Base-by-base conservation (phyloP, 108 stramenopile genomes). In the Chaetoceros muelleri region DNA sequence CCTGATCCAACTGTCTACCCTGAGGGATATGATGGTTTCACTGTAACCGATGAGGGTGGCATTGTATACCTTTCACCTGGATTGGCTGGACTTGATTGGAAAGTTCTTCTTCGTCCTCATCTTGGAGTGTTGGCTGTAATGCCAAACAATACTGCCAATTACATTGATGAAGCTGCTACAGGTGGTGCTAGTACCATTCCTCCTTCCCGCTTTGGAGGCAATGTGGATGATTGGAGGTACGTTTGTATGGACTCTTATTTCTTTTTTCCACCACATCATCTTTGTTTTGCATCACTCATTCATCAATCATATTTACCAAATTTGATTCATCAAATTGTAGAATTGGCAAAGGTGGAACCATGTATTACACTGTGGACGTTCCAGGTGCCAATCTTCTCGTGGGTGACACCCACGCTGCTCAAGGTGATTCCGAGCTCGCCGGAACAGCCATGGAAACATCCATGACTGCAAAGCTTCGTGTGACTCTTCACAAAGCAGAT, bases 381-480 rank as follows among this genome's bases (percentile, higher is more conserved):
- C 52, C 58, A 16, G 66, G 66, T 13, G 58, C 60, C 19, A 22
- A 48, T 53, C 25, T 67, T 44, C n/a, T 67, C 18, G 66, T 67
- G 13, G 66, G 66, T 20, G 66, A 67, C 40, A 67, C 66, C 13
- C 66, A 67, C 50, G 66, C 66, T 2, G 66, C 66, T 2, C 66
- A 67, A 30, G 66, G 66, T 34, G 66, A 67, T 29, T 67, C 66
- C 26, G 66, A 67, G 40, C 53, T 67, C n/a, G 66, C 66, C 8
- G 66, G 66, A 23, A 67, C 66, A 28, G 66, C 66, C 44, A 67
- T 67, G 66, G 66, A 67, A 55, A 67, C 66, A 1, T 40, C 30
- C 46, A 60, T 67, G 66, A 67, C 66, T 8, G 46, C 66, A 16
- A 67, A 67, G 52, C 59, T 67, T 19, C 58, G 66, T n/a, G 34